phyloP scores from a whole-genome alignment of 1,284 basidiomycete genomes.

The Puccinia coronata region DNA sequence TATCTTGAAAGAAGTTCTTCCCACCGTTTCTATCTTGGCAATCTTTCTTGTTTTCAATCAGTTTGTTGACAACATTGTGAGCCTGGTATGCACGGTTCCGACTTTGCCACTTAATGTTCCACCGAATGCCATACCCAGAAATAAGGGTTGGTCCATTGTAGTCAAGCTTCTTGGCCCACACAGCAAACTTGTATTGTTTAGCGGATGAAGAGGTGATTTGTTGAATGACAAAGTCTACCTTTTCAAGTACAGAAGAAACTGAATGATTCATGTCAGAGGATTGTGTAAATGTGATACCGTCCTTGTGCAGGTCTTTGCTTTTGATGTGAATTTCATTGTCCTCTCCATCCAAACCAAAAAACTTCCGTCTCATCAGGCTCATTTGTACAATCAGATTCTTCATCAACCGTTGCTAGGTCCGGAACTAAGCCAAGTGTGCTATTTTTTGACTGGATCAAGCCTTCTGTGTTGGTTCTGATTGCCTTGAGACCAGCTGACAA shows the following conservation, averaged over 20 bases:
- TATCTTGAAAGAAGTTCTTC: background rate
- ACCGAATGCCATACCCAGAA: constrained; percentile 25
- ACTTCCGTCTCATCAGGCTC: no score
- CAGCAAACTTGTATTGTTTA: background rate
- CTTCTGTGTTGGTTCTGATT: background rate
- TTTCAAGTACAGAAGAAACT: no score
- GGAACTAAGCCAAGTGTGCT: background rate
- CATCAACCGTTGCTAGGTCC: background rate
- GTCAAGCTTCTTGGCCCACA: background rate
- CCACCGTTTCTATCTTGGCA: background rate
- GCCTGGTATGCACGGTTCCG: no score
- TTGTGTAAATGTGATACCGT: background rate
- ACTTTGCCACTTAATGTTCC: background rate
- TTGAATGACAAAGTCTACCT: constrained; percentile 20
- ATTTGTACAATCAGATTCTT: background rate
- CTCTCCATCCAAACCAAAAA: no score
- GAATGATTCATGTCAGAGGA: background rate
- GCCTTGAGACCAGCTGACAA: constrained; percentile 1
- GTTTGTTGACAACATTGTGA: no score
- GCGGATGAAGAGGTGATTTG: constrained; percentile 5
- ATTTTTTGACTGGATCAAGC: background rate
- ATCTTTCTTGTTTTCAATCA: no score
- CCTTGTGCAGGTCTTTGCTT: background rate
- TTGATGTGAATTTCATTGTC: no score
- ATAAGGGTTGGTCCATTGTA: background rate